Percentiles rank a stretch among this genome's conserved stretches.
Evolutionary conservation across 1,284 basidiomycete genomes (phyloP).

Genomic region (Trichosporon inkin): DNA sequence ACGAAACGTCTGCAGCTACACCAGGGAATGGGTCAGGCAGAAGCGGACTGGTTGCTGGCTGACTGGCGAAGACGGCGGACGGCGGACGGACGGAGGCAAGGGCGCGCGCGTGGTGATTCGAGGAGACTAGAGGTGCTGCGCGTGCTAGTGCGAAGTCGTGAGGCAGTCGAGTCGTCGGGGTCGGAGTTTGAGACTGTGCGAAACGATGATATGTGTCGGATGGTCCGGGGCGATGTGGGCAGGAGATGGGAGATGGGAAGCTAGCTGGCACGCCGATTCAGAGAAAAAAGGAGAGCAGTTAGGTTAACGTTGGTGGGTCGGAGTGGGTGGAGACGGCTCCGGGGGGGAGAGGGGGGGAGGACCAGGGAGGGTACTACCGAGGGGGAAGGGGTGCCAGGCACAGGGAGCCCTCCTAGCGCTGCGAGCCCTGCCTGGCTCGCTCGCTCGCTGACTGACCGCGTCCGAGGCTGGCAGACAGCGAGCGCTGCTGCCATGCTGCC

Average conservation of each 20-base stretch:
- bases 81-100: too few relatives aligned
- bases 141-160: neutral
- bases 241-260: neutral
- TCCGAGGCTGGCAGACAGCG: too few relatives aligned
- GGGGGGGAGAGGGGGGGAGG: neutral
- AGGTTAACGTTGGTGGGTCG: slow-evolving; percentile 3
- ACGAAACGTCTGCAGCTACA: too few relatives aligned
- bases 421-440: too few relatives aligned
- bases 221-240: neutral
- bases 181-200: slow-evolving; percentile 5
- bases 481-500: too few relatives aligned
- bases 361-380: neutral
- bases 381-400: neutral
- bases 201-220: slow-evolving; percentile 3
- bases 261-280: neutral
- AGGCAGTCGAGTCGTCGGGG: neutral
- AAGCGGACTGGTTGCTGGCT: too few relatives aligned
- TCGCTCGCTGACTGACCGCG: too few relatives aligned
- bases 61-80: too few relatives aligned
- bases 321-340: neutral
- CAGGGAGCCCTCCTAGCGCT: too few relatives aligned
- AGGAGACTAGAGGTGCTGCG: too few relatives aligned
- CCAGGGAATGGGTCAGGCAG: too few relatives aligned
- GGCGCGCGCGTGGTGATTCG: too few relatives aligned
- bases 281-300: neutral